Evolutionary conservation across 495 filamentous ascomycete genomes (phyloP), one percentile per base, ranked within the genome.

Genomic region (Pseudoneurospora amorphoporcata): DNA sequence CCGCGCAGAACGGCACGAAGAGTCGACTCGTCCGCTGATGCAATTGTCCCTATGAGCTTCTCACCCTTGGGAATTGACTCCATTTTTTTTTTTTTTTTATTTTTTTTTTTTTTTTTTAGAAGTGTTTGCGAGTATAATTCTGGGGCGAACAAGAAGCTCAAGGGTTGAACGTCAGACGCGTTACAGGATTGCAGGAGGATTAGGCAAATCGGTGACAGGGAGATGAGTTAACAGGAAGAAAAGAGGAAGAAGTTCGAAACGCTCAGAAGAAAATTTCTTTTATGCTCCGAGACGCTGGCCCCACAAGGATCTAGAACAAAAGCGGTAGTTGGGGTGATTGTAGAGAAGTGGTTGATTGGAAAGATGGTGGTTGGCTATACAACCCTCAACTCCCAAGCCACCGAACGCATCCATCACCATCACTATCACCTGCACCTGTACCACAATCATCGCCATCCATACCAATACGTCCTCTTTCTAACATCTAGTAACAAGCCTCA

Each of bases 401-500:
- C 47, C 47, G 29, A 58, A 58, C 19, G 19, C 10, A 58, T 12
- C 19, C 19, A 23, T 29, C 8, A 23, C 43, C n/a, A 47, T 47
- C 42, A 43, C 7, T 7, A n/a, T n/a, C 42, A n/a, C 40, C 0
- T 40, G 3, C 39, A 23, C 23, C 23, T 23, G 23, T 1, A 40
- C 61, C 23, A 39, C n/a, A 29, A 9, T 37, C 41, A 16, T 29
- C 32, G 4, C 10, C 23, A 14, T 39, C 14, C 32, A 43, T 16
- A 9, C 32, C 9, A 9, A 8, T 12, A 8, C 32, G 16, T 61
- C 37, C n/a, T 16, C 35, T 12, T 37, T 37, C 71, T 70, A 83
- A 68, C 9, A 29, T 3, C 19, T 79, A 83, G 17, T 73, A 19
- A 68, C 82, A 84, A 53, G 73, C 73, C 10, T 79, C 82, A 3